Conservation (phyloP, 805 yeast species). For the Peterozyma xylosa region DNA sequence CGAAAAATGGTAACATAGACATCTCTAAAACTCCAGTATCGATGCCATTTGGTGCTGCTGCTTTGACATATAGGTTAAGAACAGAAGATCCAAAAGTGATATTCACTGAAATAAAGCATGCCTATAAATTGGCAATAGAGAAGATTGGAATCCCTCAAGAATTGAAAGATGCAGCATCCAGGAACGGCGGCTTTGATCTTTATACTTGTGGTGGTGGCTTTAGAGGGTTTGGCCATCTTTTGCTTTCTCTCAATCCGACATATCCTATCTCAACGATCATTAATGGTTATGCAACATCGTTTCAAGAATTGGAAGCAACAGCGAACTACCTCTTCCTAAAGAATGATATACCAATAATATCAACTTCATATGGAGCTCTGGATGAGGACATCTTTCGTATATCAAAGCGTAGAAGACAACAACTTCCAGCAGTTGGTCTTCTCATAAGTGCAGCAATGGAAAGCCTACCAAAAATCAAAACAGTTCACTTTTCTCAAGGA, state of each 20-base stretch:
- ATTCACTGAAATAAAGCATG: slow-evolving; percentile 44
- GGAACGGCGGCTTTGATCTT: slow-evolving; percentile 53
- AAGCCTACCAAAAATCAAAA: slow-evolving; percentile 50
- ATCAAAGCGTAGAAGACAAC: slow-evolving; percentile 57
- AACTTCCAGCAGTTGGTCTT: slow-evolving; percentile 63
- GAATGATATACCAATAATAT: slow-evolving; percentile 34
- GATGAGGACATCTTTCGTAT: slow-evolving; percentile 49
- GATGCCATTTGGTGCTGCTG: slow-evolving; percentile 71
- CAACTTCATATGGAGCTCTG: slow-evolving; percentile 10
- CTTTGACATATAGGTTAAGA: slow-evolving; percentile 46
- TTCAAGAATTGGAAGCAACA: slow-evolving; percentile 40
- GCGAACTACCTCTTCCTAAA: slow-evolving; percentile 45
- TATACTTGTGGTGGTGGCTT: slow-evolving; percentile 73
- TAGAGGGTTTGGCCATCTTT: slow-evolving; percentile 59
- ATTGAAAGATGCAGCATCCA: slow-evolving; percentile 40
- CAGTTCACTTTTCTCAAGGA: slow-evolving; percentile 66
- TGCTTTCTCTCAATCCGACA: slow-evolving; percentile 38
- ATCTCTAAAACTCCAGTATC: slow-evolving; percentile 53
- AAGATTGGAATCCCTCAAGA: slow-evolving; percentile 45
- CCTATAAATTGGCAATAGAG: slow-evolving; percentile 41
- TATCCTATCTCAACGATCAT: slow-evolving; percentile 68
- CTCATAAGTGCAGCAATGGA: slow-evolving; percentile 56
- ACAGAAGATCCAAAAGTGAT: slow-evolving; percentile 42
- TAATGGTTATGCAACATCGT: slow-evolving; percentile 59
- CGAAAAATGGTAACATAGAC: slow-evolving; percentile 45